A percentile compares a stretch with the other conserved stretches of the same genome.
These are phyloP conservation scores for Populus hybrid DNA, from an alignment of 441 rosid genomes.

Conservation along the genomic window DNA sequence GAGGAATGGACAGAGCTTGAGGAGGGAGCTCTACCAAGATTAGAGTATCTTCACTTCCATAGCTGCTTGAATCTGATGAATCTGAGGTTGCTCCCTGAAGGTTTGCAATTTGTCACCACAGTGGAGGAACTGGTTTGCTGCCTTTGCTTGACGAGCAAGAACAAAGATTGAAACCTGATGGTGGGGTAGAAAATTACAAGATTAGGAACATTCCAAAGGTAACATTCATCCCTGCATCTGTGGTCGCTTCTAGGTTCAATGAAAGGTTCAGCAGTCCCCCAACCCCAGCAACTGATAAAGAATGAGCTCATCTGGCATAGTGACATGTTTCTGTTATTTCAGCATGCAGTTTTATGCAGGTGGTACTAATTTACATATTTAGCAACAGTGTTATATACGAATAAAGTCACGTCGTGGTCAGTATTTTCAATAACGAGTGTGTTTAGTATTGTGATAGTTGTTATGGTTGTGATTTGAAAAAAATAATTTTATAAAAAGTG, in stretches of 20 bases:
- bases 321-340: no score
- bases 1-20: constrained; percentile 45
- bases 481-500: no score
- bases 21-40: constrained; percentile 44
- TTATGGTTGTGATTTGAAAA: no score
- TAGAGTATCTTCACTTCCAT: constrained; percentile 34
- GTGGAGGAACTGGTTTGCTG: constrained; percentile 30
- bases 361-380: no score
- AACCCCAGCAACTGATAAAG: constrained; percentile 12
- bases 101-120: constrained; percentile 39
- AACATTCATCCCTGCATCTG: constrained; percentile 28
- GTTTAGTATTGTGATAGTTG: no score
- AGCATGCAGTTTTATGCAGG: not conserved
- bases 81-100: constrained; percentile 42
- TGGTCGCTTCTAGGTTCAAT: constrained; percentile 5
- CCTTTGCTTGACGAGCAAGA: constrained; percentile 38
- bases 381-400: no score
- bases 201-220: constrained; percentile 32
- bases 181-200: constrained; percentile 42
- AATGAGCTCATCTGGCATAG: not conserved
- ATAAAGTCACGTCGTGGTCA: not conserved
- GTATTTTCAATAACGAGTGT: no score
- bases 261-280: not conserved
- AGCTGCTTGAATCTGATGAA: constrained; percentile 24
- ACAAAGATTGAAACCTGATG: constrained; percentile 34